These are phyloP conservation scores for Pseudognaphalium luteoalbum DNA, from an alignment of 129 eudicot genomes.

Conservation along the genomic window DNA sequence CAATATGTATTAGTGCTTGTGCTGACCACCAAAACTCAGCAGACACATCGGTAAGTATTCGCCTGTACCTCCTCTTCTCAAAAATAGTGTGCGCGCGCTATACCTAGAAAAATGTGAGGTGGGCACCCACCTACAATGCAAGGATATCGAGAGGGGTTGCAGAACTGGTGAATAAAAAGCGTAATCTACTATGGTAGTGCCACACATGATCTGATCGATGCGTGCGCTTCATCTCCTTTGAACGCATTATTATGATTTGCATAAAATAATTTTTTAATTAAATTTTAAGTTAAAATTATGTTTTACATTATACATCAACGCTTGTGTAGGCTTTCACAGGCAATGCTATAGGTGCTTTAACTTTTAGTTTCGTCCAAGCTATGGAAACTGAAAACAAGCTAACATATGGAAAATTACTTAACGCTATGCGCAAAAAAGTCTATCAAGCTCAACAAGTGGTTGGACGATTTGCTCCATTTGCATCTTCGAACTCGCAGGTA, in stretches of 20 bases:
- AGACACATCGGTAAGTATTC: conserved; percentile 49
- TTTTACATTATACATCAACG: conserved; percentile 3
- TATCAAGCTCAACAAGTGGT: conserved; percentile 37
- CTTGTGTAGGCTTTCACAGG: conserved; percentile 56
- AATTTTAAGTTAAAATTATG: no score
- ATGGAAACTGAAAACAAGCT: conserved; percentile 40
- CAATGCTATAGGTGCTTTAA: conserved; percentile 53
- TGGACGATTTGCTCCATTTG: conserved; percentile 29
- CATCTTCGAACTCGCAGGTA: conserved; percentile 44
- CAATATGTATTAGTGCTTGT: conserved; percentile 67
- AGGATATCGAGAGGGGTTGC: no score
- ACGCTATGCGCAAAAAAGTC: conserved; percentile 39
- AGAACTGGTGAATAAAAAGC: no score
- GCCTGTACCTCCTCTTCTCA: not conserved
- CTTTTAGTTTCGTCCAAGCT: conserved; percentile 57
- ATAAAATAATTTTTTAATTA: no score
- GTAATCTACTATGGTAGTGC: no score
- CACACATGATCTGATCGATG: no score
- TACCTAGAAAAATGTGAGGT: no score
- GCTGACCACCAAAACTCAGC: conserved; percentile 60
- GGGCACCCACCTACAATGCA: no score
- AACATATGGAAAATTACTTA: conserved; percentile 54
- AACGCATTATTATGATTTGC: no score
- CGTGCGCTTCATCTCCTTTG: no score
- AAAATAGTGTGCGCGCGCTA: no score